Percentiles rank a stretch among this genome's conserved stretches.
These are phyloP conservation scores for Xylariales sp. DNA, from an alignment of 2,329 filamentous ascomycete species.

Conservation along the genomic window DNA sequence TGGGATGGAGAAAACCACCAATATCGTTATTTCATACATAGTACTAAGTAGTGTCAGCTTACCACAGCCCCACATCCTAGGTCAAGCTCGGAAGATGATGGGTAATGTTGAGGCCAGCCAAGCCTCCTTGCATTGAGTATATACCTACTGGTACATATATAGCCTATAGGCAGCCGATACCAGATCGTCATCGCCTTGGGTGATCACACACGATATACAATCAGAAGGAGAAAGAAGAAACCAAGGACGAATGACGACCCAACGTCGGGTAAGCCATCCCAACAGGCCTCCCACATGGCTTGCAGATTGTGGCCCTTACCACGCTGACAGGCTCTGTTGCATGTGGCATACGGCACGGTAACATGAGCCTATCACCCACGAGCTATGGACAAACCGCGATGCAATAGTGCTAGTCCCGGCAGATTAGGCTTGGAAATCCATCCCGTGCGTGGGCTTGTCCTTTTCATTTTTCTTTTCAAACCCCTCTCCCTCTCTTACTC, in stretches of 20 bases:
- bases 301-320: constrained; percentile 26
- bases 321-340: constrained; percentile 33
- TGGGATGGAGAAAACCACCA: neutral
- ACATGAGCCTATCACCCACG: constrained; percentile 26
- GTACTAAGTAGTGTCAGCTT: constrained; percentile 18
- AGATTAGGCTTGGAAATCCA: constrained; percentile 19
- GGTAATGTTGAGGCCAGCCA: neutral
- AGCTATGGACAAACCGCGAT: constrained; percentile 6
- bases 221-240: neutral
- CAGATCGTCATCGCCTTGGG: constrained; percentile 14
- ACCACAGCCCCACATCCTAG: neutral
- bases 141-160: neutral
- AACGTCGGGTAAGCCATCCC: constrained; percentile 15
- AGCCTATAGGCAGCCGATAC: constrained; percentile 2
- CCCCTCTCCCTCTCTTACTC: neutral
- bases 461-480: neutral
- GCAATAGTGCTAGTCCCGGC: constrained; percentile 19
- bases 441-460: neutral
- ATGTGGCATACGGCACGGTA: constrained; percentile 29
- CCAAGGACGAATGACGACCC: constrained; percentile 13
- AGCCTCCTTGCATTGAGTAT: neutral
- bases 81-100: neutral
- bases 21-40: neutral
- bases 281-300: constrained; percentile 37
- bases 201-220: constrained; percentile 12